Evolutionary conservation across 2,329 filamentous ascomycete species (phyloP).

Genomic region (Colletotrichum echinochloae): DNA sequence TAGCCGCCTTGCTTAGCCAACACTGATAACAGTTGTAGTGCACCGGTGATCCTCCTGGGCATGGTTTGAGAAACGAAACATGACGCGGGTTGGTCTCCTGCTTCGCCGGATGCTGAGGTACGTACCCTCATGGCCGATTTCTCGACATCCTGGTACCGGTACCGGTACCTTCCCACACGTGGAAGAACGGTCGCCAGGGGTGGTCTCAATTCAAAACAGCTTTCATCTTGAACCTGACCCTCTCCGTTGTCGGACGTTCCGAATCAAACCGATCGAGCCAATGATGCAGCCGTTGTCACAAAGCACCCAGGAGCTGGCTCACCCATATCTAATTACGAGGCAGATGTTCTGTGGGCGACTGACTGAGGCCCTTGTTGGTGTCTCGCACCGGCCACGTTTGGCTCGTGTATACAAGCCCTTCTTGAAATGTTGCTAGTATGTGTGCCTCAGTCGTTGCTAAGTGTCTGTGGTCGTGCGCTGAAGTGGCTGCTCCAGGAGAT

Average conservation of each 20-base stretch:
- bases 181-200: background rate
- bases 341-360: background rate
- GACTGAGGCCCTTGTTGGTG: background rate
- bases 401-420: background rate
- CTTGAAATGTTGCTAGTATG: background rate
- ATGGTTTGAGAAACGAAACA: slow-evolving; percentile 27
- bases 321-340: background rate
- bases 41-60: background rate
- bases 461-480: background rate
- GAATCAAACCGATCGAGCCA: background rate
- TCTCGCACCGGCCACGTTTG: background rate
- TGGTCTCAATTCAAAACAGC: background rate
- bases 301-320: background rate
- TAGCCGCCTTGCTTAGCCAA: background rate
- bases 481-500: background rate
- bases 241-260: background rate
- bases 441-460: background rate
- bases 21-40: slow-evolving; percentile 2
- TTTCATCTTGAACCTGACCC: background rate
- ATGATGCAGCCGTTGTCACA: background rate
- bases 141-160: background rate
- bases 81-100: slow-evolving; percentile 6
- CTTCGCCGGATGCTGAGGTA: background rate
- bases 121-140: background rate
- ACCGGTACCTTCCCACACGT: background rate